Evolutionary conservation across 148 eudicot species (phyloP).

Genomic region (Simmondsia chinensis): DNA sequence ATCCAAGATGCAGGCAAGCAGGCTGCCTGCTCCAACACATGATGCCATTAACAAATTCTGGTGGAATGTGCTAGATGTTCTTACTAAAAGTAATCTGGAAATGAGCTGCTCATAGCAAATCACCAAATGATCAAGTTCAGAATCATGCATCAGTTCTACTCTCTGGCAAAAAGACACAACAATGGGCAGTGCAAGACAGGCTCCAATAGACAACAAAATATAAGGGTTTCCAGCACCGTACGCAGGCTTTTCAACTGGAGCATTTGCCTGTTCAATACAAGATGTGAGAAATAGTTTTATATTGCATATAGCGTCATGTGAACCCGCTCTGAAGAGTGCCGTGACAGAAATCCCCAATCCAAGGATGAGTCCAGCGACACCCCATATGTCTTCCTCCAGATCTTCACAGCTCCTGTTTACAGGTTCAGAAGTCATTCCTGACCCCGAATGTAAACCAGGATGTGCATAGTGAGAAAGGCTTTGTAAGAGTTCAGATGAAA

Average conservation of each 20-base stretch:
- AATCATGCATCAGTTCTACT: conserved; percentile 62
- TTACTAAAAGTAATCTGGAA: conserved; percentile 35
- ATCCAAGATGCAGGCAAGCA: conserved; percentile 55
- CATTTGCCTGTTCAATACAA: conserved; percentile 37
- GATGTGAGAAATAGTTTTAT: conserved; percentile 54
- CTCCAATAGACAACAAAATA: conserved; percentile 39
- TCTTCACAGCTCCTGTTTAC: conserved; percentile 21
- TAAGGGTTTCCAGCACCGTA: conserved; percentile 8
- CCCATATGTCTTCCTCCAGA: conserved; percentile 79
- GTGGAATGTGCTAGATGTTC: conserved; percentile 33
- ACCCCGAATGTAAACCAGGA: conserved; percentile 21
- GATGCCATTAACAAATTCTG: conserved; percentile 75
- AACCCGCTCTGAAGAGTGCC: conserved; percentile 71
- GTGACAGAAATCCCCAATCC: conserved; percentile 70
- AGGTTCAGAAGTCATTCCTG: conserved; percentile 17
- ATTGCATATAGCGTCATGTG: conserved; percentile 49
- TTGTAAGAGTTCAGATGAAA: conserved; percentile 32
- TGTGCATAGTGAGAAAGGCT: conserved; percentile 34
- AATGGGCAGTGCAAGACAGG: conserved; percentile 74
- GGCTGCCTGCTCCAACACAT: conserved; percentile 72
- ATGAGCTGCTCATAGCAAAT: conserved; percentile 50
- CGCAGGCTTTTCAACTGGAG: conserved; percentile 14
- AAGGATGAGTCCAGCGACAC: conserved; percentile 74
- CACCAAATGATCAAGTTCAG: conserved; percentile 42
- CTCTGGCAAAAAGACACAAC: conserved; percentile 61